Evolutionary conservation across 2,329 filamentous ascomycete genomes (phyloP).

Genomic region (Uncinocarpus reesii): DNA sequence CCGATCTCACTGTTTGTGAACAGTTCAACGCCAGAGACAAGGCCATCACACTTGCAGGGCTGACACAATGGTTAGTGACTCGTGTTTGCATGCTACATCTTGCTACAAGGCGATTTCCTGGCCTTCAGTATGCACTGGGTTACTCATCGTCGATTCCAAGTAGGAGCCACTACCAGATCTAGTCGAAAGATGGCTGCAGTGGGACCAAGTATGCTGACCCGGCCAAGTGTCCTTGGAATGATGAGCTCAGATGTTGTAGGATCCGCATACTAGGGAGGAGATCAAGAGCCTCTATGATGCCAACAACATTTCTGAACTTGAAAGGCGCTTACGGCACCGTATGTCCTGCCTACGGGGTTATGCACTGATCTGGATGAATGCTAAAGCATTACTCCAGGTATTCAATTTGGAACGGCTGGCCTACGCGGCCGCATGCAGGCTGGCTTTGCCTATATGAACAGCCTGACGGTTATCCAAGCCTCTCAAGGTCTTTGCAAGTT

Average conservation of each 20-base stretch:
- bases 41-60: neutral
- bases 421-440: constrained; percentile 56
- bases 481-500: constrained; percentile 56
- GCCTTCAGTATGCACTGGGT: neutral
- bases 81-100: neutral
- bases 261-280: constrained; percentile 44
- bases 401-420: constrained; percentile 54
- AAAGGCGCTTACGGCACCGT: constrained; percentile 44
- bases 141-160: neutral
- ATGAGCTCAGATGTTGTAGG: constrained; percentile 22
- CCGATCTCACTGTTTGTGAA: too few species aligned
- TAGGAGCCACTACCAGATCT: constrained; percentile 33
- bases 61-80: neutral
- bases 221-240: neutral
- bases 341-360: too few species aligned
- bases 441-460: constrained; percentile 53
- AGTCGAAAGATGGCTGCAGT: constrained; percentile 48
- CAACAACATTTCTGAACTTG: constrained; percentile 40
- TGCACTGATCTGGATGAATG: too few species aligned
- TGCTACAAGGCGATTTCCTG: too few species aligned
- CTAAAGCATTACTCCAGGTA: constrained; percentile 28
- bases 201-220: constrained; percentile 38
- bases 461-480: constrained; percentile 51
- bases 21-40: too few species aligned
- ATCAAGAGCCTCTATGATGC: constrained; percentile 43